Percentiles rank a stretch among this genome's conserved stretches.
phyloP scores from a whole-genome alignment of 179 eudicot genomes.

The Actinidia polygama region DNA sequence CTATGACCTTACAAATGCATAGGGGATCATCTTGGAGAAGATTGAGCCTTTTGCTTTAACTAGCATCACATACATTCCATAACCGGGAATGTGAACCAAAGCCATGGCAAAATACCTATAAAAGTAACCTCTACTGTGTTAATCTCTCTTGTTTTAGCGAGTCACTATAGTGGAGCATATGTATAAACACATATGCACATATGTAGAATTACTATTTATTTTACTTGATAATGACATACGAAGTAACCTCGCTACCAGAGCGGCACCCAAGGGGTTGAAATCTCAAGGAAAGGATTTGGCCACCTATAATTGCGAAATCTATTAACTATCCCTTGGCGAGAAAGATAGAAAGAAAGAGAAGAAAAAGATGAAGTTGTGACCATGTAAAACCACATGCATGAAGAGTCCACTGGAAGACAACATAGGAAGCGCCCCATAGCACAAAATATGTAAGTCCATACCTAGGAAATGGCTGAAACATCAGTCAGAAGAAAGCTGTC shows the following conservation, averaged over 20 bases:
- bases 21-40: slow-evolving; percentile 65
- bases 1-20: slow-evolving; percentile 52
- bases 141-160: neutral
- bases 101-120: slow-evolving; percentile 78
- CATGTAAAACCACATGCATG: slow-evolving; percentile 75
- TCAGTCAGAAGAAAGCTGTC: neutral
- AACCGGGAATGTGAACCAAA: slow-evolving; percentile 78
- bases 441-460: slow-evolving; percentile 67
- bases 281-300: slow-evolving; percentile 88
- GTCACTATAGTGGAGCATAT: neutral
- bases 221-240: neutral
- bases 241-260: slow-evolving; percentile 52
- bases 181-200: neutral
- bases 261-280: slow-evolving; percentile 70
- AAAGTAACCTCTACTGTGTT: neutral
- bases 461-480: slow-evolving; percentile 77
- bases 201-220: neutral
- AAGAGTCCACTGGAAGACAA: slow-evolving; percentile 76
- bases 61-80: slow-evolving; percentile 69
- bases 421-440: slow-evolving; percentile 69
- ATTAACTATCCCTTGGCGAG: neutral
- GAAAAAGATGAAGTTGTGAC: slow-evolving; percentile 31
- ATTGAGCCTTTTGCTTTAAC: slow-evolving; percentile 54
- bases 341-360: neutral
- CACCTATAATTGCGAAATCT: slow-evolving; percentile 52